Evolutionary conservation across 2,329 filamentous ascomycete genomes (phyloP).

Genomic region (Ceratocystis huliohia): DNA sequence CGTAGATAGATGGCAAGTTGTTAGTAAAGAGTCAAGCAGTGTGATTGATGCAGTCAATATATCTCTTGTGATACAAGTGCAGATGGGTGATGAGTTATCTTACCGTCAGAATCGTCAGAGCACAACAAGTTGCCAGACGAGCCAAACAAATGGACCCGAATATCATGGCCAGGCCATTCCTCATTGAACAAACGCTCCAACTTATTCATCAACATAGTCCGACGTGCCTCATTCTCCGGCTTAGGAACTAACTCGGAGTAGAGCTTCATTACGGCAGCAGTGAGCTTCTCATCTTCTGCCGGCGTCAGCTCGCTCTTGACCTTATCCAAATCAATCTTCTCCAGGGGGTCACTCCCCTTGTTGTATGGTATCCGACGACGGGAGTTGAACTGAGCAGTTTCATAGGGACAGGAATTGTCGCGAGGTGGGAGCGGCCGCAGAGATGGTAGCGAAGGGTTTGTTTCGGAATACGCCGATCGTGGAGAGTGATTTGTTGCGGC

Average conservation of each 20-base stretch:
- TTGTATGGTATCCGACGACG: slow-evolving; percentile 85
- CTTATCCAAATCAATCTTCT: slow-evolving; percentile 57
- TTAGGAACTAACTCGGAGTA: slow-evolving; percentile 79
- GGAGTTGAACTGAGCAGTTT: slow-evolving; percentile 70
- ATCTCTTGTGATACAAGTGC: background rate
- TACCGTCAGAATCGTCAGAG: slow-evolving; percentile 92
- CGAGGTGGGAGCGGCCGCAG: slow-evolving; percentile 50
- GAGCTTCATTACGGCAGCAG: slow-evolving; percentile 69
- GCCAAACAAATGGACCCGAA: slow-evolving; percentile 89
- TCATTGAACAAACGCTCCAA: slow-evolving; percentile 77
- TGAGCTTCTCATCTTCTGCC: slow-evolving; percentile 62
- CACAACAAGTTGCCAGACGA: slow-evolving; percentile 92
- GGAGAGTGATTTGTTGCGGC: slow-evolving; percentile 70
- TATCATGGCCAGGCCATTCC: slow-evolving; percentile 83
- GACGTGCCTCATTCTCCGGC: slow-evolving; percentile 60
- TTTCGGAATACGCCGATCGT: slow-evolving; percentile 79
- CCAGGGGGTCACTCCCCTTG: slow-evolving; percentile 66
- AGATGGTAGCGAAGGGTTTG: slow-evolving; percentile 59
- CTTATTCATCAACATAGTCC: slow-evolving; percentile 69
- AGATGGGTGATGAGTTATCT: slow-evolving; percentile 25
- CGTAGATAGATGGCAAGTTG: background rate
- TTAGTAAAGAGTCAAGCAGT: background rate
- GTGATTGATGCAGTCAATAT: no score
- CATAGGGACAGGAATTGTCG: slow-evolving; percentile 64
- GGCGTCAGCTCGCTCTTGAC: slow-evolving; percentile 57